Base-by-base conservation (phyloP, 768 basidiomycete species). In the Tulasnella sp. region DNA sequence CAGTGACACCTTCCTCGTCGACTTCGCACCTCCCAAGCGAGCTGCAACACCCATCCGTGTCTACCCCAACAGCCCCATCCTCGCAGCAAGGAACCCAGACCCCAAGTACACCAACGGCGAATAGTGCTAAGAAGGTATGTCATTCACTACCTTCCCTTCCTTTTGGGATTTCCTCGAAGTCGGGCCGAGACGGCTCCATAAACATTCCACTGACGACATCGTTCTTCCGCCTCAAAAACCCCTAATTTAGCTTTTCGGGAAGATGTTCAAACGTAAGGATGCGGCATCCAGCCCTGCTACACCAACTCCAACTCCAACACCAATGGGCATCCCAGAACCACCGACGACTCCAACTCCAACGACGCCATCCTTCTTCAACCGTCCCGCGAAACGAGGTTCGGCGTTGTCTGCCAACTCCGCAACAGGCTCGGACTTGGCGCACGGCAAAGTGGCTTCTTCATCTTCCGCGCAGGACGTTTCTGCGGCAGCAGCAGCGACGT, bases 201-300 rank as follows among this genome's bases (percentile, higher is more conserved):
- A 7, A 52, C 4, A 21, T 52, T 44, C 44, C 4, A 24, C 52
- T 52, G 52, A 52, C 52, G 52, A 52, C 52, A 52, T 52, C 52
- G 24, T 52, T 72, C 31, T 42, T 9, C 12, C 31, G 18, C 36
- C 39, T 38, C 71, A 14, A 31, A 34, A n/a, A 40, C 62, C 71
- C 58, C 27, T 19, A 42, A 42, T 75, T 34, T 46, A 78, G 79
- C 80, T 95, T 27, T 92, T 94, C 81, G 88, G 91, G 38, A 92
- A 89, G 83, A 85, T 94, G 44, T 95, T 95, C 87, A 92, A 89
- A 83, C 90, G 88, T 82, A 90, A 88, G 82, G 86, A 85, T 10
- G 73, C 80, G 39, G 82, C 14, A 24, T 76, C 73, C 39, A 84
- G 80, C 31, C 31, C 81, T n/a, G 18, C 83, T 9, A 81, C 82